Conservation (phyloP, 2,329 filamentous ascomycete species). For the Microcera coccophila region DNA sequence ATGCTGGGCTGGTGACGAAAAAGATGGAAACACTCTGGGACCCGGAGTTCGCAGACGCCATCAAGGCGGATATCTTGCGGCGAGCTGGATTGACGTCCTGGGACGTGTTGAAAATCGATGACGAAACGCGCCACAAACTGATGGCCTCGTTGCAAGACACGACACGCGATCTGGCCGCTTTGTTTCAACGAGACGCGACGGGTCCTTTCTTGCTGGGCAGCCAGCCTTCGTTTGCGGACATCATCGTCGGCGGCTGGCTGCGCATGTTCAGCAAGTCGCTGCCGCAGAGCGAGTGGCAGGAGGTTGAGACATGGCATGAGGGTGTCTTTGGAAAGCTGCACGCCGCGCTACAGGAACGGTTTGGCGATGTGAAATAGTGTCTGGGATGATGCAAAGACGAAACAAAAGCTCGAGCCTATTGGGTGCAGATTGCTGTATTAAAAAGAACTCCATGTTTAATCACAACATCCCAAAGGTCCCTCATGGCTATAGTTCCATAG, state of each 20-base stretch:
- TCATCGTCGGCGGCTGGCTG: constrained; percentile 56
- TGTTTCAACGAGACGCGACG: constrained; percentile 35
- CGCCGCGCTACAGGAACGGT: constrained; percentile 42
- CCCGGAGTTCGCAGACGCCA: constrained; percentile 41
- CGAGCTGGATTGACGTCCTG: constrained; percentile 44
- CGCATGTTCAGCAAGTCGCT: constrained; percentile 41
- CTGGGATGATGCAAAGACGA: too few species aligned
- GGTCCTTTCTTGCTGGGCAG: constrained; percentile 49
- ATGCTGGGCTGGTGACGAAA: constrained; percentile 38
- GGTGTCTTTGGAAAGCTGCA: constrained; percentile 49
- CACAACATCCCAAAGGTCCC: too few species aligned
- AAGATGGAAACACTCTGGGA: constrained; percentile 51
- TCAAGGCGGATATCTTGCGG: constrained; percentile 45
- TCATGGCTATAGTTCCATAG: too few species aligned
- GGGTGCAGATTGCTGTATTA: too few species aligned
- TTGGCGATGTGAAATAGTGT: constrained; percentile 31
- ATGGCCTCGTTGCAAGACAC: constrained; percentile 37
- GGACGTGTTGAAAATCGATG: constrained; percentile 39
- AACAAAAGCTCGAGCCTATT: too few species aligned
- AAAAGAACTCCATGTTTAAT: too few species aligned
- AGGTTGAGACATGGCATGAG: constrained; percentile 45
- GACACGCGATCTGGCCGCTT: constrained; percentile 39
- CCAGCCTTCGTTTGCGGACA: constrained; percentile 48
- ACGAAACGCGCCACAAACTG: constrained; percentile 38
- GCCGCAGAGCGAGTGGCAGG: constrained; percentile 44